These are phyloP conservation scores for Ceratocystis smalleyi DNA, from an alignment of 2,329 filamentous ascomycete species.

Conservation along the genomic window DNA sequence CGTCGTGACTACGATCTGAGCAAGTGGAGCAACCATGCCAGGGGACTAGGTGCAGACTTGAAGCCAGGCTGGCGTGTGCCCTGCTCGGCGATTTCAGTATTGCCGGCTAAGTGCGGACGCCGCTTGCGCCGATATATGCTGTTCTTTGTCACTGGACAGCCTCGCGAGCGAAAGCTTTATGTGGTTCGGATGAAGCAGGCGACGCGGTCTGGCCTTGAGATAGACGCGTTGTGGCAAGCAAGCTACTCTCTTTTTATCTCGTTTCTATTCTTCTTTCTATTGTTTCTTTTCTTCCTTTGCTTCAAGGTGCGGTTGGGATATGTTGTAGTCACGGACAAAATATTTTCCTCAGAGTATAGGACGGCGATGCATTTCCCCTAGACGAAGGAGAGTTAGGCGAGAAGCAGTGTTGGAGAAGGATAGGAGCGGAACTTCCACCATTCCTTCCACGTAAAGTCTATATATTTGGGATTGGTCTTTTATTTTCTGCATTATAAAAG, in stretches of 20 bases:
- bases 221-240: slow-evolving; percentile 11
- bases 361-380: not conserved
- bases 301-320: not conserved
- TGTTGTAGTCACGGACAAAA: not conserved
- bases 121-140: not conserved
- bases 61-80: slow-evolving; percentile 1
- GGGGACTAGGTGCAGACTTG: not conserved
- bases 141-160: not conserved
- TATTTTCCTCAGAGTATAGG: not conserved
- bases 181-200: slow-evolving; percentile 15
- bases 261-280: not conserved
- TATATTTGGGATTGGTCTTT: slow-evolving; percentile 8
- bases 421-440: slow-evolving; percentile 5
- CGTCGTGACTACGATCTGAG: slow-evolving; percentile 49
- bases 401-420: not conserved
- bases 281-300: not conserved
- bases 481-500: slow-evolving; percentile 1
- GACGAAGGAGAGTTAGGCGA: no score
- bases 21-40: slow-evolving; percentile 16
- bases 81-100: not conserved
- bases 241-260: slow-evolving; percentile 1
- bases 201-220: slow-evolving; percentile 10
- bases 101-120: not conserved
- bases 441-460: slow-evolving; percentile 8
- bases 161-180: slow-evolving; percentile 13